phyloP scores from a whole-genome alignment of 352 stramenopile genomes.

The Halophytophthora batemanensis region DNA sequence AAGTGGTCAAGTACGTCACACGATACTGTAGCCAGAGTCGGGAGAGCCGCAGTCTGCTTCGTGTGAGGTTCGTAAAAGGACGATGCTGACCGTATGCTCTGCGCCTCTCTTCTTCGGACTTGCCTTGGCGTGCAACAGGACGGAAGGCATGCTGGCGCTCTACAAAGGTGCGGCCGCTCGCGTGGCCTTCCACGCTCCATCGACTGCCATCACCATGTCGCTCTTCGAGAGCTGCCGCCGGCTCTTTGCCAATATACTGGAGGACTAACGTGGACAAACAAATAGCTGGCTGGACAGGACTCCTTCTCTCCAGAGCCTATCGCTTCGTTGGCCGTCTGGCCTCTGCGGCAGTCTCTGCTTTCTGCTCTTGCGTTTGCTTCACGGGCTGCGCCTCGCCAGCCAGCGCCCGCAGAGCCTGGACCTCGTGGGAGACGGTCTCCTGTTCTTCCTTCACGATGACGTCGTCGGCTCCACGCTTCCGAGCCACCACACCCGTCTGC shows the following conservation, averaged over 20 bases:
- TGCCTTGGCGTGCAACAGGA: conserved; percentile 30
- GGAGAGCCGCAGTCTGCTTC: background rate
- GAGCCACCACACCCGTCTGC: conserved; percentile 19
- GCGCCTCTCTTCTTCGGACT: background rate
- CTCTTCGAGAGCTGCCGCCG: conserved; percentile 91
- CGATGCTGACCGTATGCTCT: background rate
- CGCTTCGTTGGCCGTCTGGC: background rate
- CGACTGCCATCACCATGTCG: conserved; percentile 97
- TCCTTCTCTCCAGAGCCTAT: conserved; percentile 4
- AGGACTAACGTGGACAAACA: conserved; percentile 24
- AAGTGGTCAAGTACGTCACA: conserved; percentile 58
- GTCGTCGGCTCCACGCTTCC: conserved; percentile 10
- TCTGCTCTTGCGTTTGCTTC: conserved; percentile 9
- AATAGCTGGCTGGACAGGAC: conserved; percentile 9
- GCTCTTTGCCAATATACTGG: conserved; percentile 48
- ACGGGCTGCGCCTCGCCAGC: conserved; percentile 28
- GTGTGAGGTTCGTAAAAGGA: background rate
- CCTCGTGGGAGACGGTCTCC: conserved; percentile 16
- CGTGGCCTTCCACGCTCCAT: conserved; percentile 94
- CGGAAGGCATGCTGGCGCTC: conserved; percentile 87
- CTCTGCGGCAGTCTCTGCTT: background rate
- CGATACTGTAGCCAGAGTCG: background rate
- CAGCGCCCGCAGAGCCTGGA: conserved; percentile 26
- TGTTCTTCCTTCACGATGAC: conserved; percentile 31
- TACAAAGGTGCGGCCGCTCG: conserved; percentile 94